Base-by-base conservation (phyloP, 805 yeast species). In the Nakazawaea sp. region DNA sequence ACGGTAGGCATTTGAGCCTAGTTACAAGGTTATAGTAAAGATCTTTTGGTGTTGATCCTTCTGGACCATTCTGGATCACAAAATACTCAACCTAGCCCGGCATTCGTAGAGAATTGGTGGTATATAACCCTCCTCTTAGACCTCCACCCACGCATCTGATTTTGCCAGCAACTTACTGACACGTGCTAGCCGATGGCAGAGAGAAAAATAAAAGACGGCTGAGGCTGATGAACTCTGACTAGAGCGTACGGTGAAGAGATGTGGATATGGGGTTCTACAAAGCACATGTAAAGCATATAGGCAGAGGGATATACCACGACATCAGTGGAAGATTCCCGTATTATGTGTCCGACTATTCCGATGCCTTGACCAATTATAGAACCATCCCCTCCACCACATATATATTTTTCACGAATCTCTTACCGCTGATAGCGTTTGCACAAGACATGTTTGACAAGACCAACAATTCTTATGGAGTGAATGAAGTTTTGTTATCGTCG, bases 391-490 rank as follows among this genome's bases (percentile, higher is more conserved):
- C 95, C 0, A 78, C 87, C 1, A 61, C 83, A 2, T 87, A 74
- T 54, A 82, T 92, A 11, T 90, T 82, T 57, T 88, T 92, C 66
- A 88, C 95, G 30, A 90, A 92, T 55, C 54, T 90, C 31, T 65
- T 90, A 27, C 97, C 97, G 2, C 97, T 97, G 0, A 70, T 90
- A 29, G 96, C 97, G 0, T 90, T 90, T 66, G 95, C 97, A 0
- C 96, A 87, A 52, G 97, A 90, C 54, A 83, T 90, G 96, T 89
- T 88, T 57, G 96, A 89, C 56, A 79, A 86, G 43, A 90, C 98
- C 0, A 61, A 82, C 33, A 78, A 83, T 46, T 70, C 89, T 10
- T 90, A 87, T 50, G 98, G 98, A 3, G 82, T 92, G 4, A 92
- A 90, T 52, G 98, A 90, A 52, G 82, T 90, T 2, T 64, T 90